phyloP scores from a whole-genome alignment of 257 asterid genomes.

The Cordia subcordata region DNA sequence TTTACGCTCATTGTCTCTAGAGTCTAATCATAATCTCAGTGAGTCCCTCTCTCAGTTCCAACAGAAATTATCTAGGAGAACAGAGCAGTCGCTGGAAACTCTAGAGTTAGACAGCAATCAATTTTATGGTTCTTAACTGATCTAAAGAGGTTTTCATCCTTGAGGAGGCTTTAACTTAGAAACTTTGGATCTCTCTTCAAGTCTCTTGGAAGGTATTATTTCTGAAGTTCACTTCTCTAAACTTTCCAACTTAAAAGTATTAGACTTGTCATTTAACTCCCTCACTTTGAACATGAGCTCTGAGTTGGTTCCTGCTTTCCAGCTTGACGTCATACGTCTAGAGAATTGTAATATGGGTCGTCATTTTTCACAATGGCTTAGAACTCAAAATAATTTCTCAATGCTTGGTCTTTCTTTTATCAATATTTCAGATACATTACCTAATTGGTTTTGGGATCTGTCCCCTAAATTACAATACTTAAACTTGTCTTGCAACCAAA shows the following conservation, averaged over 20 bases:
- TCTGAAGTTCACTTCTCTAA: constrained; percentile 10
- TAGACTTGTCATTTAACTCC: constrained; percentile 11
- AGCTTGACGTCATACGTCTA: constrained; percentile 5
- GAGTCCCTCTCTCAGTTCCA: background rate
- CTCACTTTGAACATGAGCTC: constrained; percentile 1
- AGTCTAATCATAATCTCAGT: background rate
- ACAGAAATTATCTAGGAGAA: background rate
- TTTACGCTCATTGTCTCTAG: background rate
- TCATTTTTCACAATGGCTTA: constrained; percentile 34
- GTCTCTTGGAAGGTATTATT: constrained; percentile 19
- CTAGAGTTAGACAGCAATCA: background rate
- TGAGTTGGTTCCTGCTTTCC: constrained; percentile 29
- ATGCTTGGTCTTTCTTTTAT: background rate
- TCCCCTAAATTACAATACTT: constrained; percentile 6
- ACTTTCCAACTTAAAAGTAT: background rate
- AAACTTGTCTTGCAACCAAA: background rate
- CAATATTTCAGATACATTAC: constrained; percentile 12
- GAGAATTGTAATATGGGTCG: constrained; percentile 27
- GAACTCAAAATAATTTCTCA: constrained; percentile 6
- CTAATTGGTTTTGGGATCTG: constrained; percentile 32
- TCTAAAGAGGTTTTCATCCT: background rate
- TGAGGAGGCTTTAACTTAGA: constrained; percentile 12
- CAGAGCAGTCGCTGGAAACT: background rate
- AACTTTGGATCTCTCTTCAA: constrained; percentile 14
- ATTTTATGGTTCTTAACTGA: background rate